Evolutionary conservation across 2,329 filamentous ascomycete species (phyloP).

Genomic region (Stagonosporopsis rhizophila): DNA sequence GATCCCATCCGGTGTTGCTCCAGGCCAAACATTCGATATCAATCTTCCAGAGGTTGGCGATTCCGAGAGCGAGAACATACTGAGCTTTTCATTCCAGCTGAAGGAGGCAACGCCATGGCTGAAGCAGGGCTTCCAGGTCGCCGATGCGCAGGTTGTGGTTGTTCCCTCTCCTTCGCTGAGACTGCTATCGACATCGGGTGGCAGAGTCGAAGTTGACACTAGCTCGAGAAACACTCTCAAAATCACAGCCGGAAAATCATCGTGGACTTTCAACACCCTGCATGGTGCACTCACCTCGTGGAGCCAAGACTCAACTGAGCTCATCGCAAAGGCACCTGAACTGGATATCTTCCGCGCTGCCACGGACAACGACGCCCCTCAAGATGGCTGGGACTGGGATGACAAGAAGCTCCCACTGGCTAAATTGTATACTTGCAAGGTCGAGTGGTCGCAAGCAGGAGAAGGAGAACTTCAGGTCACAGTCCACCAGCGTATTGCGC

Average conservation of each 20-base stretch:
- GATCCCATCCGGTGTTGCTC: slow-evolving; percentile 34
- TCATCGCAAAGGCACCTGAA: slow-evolving; percentile 44
- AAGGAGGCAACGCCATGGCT: slow-evolving; percentile 43
- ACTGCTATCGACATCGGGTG: slow-evolving; percentile 50
- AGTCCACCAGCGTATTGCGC: slow-evolving; percentile 61
- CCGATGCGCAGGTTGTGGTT: slow-evolving; percentile 43
- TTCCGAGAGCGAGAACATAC: slow-evolving; percentile 22
- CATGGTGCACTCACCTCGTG: slow-evolving; percentile 58
- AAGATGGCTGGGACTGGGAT: slow-evolving; percentile 65
- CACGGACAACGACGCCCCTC: slow-evolving; percentile 69
- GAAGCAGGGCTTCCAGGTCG: slow-evolving; percentile 46
- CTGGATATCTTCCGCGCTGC: slow-evolving; percentile 68
- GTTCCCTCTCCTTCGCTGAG: slow-evolving; percentile 18
- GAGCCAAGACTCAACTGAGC: slow-evolving; percentile 38
- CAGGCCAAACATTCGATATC: slow-evolving; percentile 38
- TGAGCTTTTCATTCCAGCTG: slow-evolving; percentile 43
- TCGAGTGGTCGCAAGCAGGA: slow-evolving; percentile 46
- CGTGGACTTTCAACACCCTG: slow-evolving; percentile 60
- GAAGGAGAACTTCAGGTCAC: slow-evolving; percentile 44
- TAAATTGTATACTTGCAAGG: slow-evolving; percentile 35
- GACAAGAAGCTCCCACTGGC: slow-evolving; percentile 41
- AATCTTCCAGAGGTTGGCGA: slow-evolving; percentile 29
- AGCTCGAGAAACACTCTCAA: slow-evolving; percentile 29
- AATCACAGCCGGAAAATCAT: slow-evolving; percentile 32
- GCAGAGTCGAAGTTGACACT: slow-evolving; percentile 44